Evolutionary conservation across 352 stramenopile species (phyloP).

Genomic region (Globisporangium cederbergense): DNA sequence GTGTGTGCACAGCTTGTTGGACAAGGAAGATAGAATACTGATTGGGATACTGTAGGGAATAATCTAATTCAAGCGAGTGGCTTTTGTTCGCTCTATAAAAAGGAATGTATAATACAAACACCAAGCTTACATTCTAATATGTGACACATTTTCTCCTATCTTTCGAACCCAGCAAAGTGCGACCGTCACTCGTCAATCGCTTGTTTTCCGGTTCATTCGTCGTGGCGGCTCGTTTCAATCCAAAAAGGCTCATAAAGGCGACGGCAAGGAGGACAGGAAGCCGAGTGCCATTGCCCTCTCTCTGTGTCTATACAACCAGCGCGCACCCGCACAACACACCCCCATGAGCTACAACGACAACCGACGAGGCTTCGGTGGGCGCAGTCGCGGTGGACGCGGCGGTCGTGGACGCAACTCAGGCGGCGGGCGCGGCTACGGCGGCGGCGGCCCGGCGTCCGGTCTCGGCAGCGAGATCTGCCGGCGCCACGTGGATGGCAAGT

Average conservation of each 20-base stretch:
- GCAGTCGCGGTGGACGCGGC: slow-evolving; percentile 37
- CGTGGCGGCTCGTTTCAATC: slow-evolving; percentile 8
- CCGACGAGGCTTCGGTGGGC: slow-evolving; percentile 55
- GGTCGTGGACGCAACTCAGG: slow-evolving; percentile 33
- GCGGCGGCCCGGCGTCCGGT: slow-evolving; percentile 28
- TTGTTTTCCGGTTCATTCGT: not conserved
- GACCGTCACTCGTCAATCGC: too few relatives aligned
- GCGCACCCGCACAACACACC: not conserved
- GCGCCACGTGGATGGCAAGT: slow-evolving; percentile 65
- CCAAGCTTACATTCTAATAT: not conserved
- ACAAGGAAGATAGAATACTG: too few relatives aligned
- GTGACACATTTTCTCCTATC: too few relatives aligned
- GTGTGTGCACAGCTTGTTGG: too few relatives aligned
- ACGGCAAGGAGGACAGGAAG: not conserved
- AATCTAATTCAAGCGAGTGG: too few relatives aligned
- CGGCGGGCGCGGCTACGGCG: slow-evolving; percentile 28
- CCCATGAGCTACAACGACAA: slow-evolving; percentile 68
- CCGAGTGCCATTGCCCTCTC: not conserved
- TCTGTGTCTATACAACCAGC: not conserved
- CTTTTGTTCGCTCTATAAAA: not conserved
- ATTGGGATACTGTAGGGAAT: too few relatives aligned
- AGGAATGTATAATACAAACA: not conserved
- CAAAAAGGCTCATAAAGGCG: not conserved
- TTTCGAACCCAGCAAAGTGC: too few relatives aligned
- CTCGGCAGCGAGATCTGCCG: slow-evolving; percentile 59